Evolutionary conservation across 2,329 filamentous ascomycete species (phyloP), one percentile per base, ranked within the genome.

Genomic region (Xylariales sp.): DNA sequence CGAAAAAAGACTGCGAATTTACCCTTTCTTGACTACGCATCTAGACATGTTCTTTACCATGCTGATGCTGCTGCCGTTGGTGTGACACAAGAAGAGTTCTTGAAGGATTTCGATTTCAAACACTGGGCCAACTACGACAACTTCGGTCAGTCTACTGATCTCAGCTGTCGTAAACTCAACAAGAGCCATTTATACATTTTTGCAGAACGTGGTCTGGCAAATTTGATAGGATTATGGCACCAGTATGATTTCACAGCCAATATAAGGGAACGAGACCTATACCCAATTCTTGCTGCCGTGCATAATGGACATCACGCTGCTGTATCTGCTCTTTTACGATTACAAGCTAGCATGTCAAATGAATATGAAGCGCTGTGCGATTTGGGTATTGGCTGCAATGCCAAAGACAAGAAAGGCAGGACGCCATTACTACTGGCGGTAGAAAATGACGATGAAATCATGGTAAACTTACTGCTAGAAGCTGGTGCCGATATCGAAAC

Each of bases 21-120:
- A 6, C 47, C 46, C 1, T 50, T 51, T 19, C 25, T 42, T 12
- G 5, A 20, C 13, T 50, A 44, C 11, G 46, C 46, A 8, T 16
- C 15, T 5, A 0, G 3, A 1, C 11, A 37, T 8, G 13, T 50
- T 6, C 6, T 49, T 10, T 32, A 36, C 20, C 49, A 50, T 23
- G 40, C 43, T 11, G 20, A 47, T n/a, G 33, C 16, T 7, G 47
- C 47, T 3, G 40, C 29, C n/a, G 8, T 7, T 3, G 35, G 35
- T 2, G 10, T 36, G 8, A 35, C 32, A 4, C 47, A 50, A 17
- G 13, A 2, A 1, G 23, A 28, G 2, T 50, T 50, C 12, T 10
- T 47, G 5, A 10, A 16, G 1, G n/a, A 11, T 0, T 46, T 50
- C 16, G 27, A 38, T 10, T 25, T 6, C 1, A 20, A 29, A 13